A percentile compares a stretch with the other conserved stretches of the same genome.
Conservation (phyloP, 2,329 filamentous ascomycete species). For the Colletotrichum gigasporum region DNA sequence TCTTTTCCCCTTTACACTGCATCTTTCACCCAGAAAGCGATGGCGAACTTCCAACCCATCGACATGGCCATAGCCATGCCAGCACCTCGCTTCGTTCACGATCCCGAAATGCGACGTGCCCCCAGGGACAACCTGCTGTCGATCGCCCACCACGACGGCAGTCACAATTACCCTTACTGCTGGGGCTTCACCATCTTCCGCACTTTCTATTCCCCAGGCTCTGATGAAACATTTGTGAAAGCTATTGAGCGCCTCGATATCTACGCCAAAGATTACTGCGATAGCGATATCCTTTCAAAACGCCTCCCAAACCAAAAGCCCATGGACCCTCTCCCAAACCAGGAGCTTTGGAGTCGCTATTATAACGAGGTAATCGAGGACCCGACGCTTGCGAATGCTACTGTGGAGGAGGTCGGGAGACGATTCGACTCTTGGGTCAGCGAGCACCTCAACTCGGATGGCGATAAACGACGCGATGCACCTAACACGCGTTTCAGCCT, state of each 20-base stretch:
- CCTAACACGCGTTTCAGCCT: constrained; percentile 32
- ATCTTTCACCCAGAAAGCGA: not conserved
- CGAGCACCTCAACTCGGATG: constrained; percentile 8
- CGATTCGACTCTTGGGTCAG: constrained; percentile 33
- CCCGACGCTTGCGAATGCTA: constrained; percentile 19
- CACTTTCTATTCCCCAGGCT: constrained; percentile 34
- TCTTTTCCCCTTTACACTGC: not conserved
- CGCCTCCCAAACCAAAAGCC: not conserved
- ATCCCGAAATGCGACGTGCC: constrained; percentile 27
- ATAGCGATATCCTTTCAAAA: constrained; percentile 16
- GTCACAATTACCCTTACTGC: constrained; percentile 36
- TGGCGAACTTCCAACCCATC: constrained; percentile 14
- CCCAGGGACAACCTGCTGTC: constrained; percentile 18
- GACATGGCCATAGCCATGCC: constrained; percentile 33
- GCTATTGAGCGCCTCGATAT: constrained; percentile 32
- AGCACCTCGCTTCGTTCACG: constrained; percentile 19
- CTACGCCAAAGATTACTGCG: constrained; percentile 29
- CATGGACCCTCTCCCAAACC: constrained; percentile 28
- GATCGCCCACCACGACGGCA: constrained; percentile 32
- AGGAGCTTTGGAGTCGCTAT: constrained; percentile 34
- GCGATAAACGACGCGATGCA: not conserved
- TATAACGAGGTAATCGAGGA: constrained; percentile 34
- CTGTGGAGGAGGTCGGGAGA: constrained; percentile 30
- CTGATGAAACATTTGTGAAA: constrained; percentile 29
- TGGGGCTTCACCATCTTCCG: constrained; percentile 37